These are phyloP conservation scores for Coemansia aciculifera DNA, from an alignment of 192 early-diverging fungal genomes.

Conservation along the genomic window DNA sequence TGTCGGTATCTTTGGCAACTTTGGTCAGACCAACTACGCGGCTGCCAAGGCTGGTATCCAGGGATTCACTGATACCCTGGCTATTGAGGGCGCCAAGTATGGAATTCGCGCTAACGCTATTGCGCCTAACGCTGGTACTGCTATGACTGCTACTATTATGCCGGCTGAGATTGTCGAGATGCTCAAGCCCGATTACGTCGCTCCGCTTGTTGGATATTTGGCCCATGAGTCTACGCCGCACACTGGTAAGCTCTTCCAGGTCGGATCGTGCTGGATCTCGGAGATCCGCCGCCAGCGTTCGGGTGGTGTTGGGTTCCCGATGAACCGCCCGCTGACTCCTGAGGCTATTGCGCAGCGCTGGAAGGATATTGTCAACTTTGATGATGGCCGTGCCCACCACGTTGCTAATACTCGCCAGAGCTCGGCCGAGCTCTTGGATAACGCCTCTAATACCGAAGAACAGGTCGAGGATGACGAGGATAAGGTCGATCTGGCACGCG, in stretches of 20 bases:
- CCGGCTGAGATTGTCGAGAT: conserved; percentile 93
- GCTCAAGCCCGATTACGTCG: conserved; percentile 95
- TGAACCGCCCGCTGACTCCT: conserved; percentile 74
- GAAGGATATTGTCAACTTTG: conserved; percentile 85
- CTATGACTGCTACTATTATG: conserved; percentile 97
- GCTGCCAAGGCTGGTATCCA: conserved; percentile 91
- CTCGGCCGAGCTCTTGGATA: conserved; percentile 56
- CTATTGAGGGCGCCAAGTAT: conserved; percentile 85
- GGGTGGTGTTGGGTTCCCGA: conserved; percentile 91
- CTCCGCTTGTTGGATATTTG: conserved; percentile 89
- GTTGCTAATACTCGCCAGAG: conserved; percentile 50
- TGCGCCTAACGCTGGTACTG: conserved; percentile 95
- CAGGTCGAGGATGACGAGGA: conserved; percentile 47
- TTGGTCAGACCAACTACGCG: conserved; percentile 94
- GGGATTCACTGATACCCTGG: conserved; percentile 88
- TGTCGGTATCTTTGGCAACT: conserved; percentile 93
- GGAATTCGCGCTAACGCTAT: conserved; percentile 95
- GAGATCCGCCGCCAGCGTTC: conserved; percentile 97
- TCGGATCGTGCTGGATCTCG: conserved; percentile 91
- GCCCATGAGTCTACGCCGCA: conserved; percentile 76
- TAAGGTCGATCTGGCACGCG: conserved; percentile 64
- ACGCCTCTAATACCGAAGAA: conserved; percentile 42
- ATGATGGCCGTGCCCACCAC: conserved; percentile 93
- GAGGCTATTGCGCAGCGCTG: conserved; percentile 84
- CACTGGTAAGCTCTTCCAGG: conserved; percentile 91